Conservation (phyloP, 257 asterid genomes). For the Ajuga chamaepitys region DNA sequence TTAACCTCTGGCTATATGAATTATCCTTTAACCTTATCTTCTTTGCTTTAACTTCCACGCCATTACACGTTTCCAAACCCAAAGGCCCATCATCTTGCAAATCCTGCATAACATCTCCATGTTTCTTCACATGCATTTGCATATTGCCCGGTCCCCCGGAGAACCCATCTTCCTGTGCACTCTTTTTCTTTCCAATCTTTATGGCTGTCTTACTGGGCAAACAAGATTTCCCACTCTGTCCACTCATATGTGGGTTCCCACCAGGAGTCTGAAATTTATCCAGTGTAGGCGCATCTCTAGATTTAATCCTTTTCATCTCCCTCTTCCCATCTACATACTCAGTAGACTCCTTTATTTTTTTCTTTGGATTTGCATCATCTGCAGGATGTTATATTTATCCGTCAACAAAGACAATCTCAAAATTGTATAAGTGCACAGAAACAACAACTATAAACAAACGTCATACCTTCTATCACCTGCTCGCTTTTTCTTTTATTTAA, state of each 20-base stretch:
- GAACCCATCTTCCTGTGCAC: conserved; percentile 27
- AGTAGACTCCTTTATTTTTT: conserved; percentile 42
- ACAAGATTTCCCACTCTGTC: conserved; percentile 18
- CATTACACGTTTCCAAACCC: conserved; percentile 21
- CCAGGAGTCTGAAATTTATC: conserved; percentile 28
- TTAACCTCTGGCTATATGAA: conserved; percentile 30
- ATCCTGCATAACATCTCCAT: conserved; percentile 26
- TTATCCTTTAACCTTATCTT: conserved; percentile 50
- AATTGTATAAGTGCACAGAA: conserved; percentile 15
- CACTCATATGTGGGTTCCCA: conserved; percentile 21
- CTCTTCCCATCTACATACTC: conserved; percentile 31
- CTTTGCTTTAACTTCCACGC: conserved; percentile 32
- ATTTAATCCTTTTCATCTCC: conserved; percentile 33
- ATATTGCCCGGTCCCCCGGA: conserved; percentile 25
- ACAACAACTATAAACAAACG: conserved; percentile 12
- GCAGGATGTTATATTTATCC: conserved; percentile 24
- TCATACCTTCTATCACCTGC: conserved; percentile 47
- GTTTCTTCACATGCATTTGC: conserved; percentile 31
- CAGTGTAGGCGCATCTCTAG: conserved; percentile 19
- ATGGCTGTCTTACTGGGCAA: conserved; percentile 27
- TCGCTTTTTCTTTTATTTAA: conserved; percentile 40
- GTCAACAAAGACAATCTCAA: conserved; percentile 17
- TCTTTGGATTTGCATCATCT: conserved; percentile 55
- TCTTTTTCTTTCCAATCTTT: conserved; percentile 33
- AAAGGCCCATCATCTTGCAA: conserved; percentile 25